Percentiles rank a stretch among this genome's conserved stretches.
These are phyloP conservation scores for Blastobotrys petasosporus DNA, from an alignment of 1,139 yeast genomes.

Conservation along the genomic window DNA sequence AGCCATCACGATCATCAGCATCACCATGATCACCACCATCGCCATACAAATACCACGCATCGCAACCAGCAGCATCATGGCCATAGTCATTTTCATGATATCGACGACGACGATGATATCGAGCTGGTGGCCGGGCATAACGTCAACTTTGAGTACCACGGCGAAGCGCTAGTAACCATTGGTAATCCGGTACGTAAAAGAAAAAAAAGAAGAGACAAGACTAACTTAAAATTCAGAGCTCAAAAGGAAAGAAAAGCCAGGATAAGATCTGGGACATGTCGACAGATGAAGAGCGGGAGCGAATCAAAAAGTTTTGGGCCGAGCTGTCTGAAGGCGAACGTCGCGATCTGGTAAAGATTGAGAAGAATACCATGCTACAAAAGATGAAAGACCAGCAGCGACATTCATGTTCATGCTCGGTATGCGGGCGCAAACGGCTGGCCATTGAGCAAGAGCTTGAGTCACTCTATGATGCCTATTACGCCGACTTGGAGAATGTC, in stretches of 20 bases:
- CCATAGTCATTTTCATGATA: background rate
- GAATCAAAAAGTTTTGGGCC: slow-evolving; percentile 65
- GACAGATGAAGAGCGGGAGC: slow-evolving; percentile 52
- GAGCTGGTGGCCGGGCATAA: slow-evolving; percentile 48
- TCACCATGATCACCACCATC: background rate
- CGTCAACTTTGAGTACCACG: slow-evolving; percentile 51
- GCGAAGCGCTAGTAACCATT: background rate
- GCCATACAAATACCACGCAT: background rate
- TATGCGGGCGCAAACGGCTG: slow-evolving; percentile 70
- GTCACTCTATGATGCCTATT: slow-evolving; percentile 57
- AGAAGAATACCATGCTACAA: slow-evolving; percentile 63
- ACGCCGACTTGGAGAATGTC: slow-evolving; percentile 33
- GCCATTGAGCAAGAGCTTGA: slow-evolving; percentile 78
- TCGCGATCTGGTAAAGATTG: slow-evolving; percentile 57
- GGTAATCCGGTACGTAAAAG: slow-evolving; percentile 5
- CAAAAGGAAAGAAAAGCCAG: slow-evolving; percentile 10
- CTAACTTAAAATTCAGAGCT: background rate
- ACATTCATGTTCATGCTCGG: slow-evolving; percentile 61
- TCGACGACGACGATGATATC: slow-evolving; percentile 18
- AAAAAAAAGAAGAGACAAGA: slow-evolving; percentile 14
- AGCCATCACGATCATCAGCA: background rate
- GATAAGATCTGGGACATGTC: slow-evolving; percentile 55
- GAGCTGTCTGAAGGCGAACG: slow-evolving; percentile 56
- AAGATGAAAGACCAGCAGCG: slow-evolving; percentile 55
- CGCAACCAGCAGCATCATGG: background rate